Evolutionary conservation across 2,329 filamentous ascomycete species (phyloP).

Genomic region (Fonsecaea monophora): DNA sequence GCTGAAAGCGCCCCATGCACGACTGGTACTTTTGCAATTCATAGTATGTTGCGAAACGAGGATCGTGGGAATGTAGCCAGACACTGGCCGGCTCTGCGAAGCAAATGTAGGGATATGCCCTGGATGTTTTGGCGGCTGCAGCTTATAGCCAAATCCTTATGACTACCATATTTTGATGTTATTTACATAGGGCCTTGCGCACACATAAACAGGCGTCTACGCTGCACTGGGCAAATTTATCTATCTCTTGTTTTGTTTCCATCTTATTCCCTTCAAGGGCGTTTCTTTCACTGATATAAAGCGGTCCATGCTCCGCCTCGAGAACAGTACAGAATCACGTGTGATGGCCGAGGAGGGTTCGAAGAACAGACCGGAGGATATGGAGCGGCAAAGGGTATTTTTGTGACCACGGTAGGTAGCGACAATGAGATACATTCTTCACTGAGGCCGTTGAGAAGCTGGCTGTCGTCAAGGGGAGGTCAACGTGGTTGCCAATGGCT

Average conservation of each 20-base stretch:
- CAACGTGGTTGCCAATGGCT: neutral
- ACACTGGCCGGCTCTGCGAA: neutral
- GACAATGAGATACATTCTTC: neutral
- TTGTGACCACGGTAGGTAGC: neutral
- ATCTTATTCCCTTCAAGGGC: neutral
- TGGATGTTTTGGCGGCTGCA: neutral
- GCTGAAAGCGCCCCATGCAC: neutral
- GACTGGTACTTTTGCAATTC: constrained; percentile 1
- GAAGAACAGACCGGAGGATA: neutral
- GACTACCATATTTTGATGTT: neutral
- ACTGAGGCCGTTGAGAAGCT: neutral
- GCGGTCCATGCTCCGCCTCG: neutral
- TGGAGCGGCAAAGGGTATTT: neutral
- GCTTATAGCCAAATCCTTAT: neutral
- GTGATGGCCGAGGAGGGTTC: neutral
- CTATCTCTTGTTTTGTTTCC: neutral
- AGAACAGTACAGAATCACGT: neutral
- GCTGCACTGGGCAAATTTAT: neutral
- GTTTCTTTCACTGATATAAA: neutral
- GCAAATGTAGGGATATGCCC: neutral
- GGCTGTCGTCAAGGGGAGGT: neutral
- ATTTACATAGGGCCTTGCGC: neutral
- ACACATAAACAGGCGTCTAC: neutral
- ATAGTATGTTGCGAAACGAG: neutral
- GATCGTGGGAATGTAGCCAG: neutral